Evolutionary conservation across 768 basidiomycete species (phyloP), one percentile per base, ranked within the genome.

Genomic region (Boletus eberwhitei): DNA sequence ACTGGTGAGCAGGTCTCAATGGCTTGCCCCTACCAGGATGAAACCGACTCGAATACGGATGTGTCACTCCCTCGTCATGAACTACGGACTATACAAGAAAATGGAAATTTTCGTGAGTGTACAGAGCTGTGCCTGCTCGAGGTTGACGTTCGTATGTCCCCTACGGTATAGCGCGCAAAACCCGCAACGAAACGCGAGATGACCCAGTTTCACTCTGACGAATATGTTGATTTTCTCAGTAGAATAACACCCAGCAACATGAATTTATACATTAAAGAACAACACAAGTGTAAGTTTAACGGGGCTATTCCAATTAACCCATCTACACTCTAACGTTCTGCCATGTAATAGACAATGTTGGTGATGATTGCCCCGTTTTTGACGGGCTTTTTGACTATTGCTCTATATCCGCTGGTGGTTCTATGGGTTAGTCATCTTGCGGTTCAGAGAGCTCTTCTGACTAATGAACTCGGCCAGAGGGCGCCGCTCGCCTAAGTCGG

Each of bases 61-160:
- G 97, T 98, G 95, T 69, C 97, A 99, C 74, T 95, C 95, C 12
- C 79, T 99, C 49, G 97, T 99, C 52, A 99, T 99, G 97, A 99
- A 98, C 74, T 98, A 98, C 71, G 94, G 95, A 19, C 75, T 99
- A 17, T 99, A 99, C 78, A 98, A 98, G 75, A 94, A 94, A 75
- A 99, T 99, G 97, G 97, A 99, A 73, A 99, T 99, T 61, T 99
- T 98, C 64, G 97, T 98, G 67, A 63, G 97, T 79, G 22, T 44
- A 36, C 17, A 31, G 50, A 22, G 6, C 19, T 29, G 6, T 36
- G n/a, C 29, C 35, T 8, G 34, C 50, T 52, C 36, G 8, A 41
- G 31, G 22, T 43, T 57, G 35, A 57, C 35, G 9, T 51, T n/a
- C 34, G n/a, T 16, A 29, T 34, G n/a, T 48, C 32, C 31, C 26